These are phyloP conservation scores for Phanerochaete sordida DNA, from an alignment of 768 basidiomycete genomes.

Conservation along the genomic window DNA sequence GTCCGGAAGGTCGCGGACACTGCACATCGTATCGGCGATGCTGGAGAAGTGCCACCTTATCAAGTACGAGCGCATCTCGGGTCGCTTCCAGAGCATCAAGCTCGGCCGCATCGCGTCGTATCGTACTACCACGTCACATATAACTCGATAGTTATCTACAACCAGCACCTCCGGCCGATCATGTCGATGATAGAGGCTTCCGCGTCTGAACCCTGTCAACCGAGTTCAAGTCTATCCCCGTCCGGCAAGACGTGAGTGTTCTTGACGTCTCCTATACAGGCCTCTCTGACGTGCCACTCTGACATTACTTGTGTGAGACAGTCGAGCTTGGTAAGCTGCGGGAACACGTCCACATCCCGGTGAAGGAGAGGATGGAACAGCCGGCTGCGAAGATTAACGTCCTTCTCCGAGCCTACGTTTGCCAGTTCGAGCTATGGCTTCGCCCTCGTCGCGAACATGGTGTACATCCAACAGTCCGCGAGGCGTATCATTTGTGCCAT, in stretches of 20 bases:
- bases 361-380: conserved; percentile 96
- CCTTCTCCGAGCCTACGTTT: conserved; percentile 90
- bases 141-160: conserved; percentile 94
- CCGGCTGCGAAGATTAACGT: conserved; percentile 98
- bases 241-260: conserved; percentile 57
- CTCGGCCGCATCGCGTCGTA: conserved; percentile 92
- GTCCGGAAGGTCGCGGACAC: conserved; percentile 95
- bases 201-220: conserved; percentile 93
- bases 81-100: conserved; percentile 90
- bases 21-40: conserved; percentile 88
- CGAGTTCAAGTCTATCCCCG: conserved; percentile 91
- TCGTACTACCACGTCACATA: conserved; percentile 95
- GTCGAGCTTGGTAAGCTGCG: conserved; percentile 85
- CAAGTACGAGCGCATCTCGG: conserved; percentile 88
- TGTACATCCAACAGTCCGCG: conserved; percentile 96
- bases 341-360: conserved; percentile 94
- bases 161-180: conserved; percentile 84
- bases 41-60: conserved; percentile 93
- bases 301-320: conserved; percentile 54
- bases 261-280: no score
- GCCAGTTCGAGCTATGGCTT: conserved; percentile 92
- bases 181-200: conserved; percentile 88
- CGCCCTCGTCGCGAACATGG: conserved; percentile 87
- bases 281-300: not conserved
- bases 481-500: conserved; percentile 95